Percentiles rank a stretch among this genome's conserved stretches.
Evolutionary conservation across 176 grass and related monocot species (phyloP).

Genomic region (Lolium rigidum): DNA sequence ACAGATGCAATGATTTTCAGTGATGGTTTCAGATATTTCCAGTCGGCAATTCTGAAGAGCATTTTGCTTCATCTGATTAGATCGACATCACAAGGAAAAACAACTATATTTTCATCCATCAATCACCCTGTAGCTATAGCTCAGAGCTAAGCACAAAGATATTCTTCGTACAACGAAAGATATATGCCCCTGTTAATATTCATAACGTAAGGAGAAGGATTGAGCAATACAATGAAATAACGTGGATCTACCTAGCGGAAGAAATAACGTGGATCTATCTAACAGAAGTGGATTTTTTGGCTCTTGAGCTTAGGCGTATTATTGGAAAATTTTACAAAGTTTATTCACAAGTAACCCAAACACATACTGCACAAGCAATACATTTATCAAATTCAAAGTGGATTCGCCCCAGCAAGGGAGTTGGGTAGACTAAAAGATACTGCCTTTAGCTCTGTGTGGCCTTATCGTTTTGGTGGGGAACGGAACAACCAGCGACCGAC

Average conservation of each 20-base stretch:
- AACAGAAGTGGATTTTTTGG: background rate
- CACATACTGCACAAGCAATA: too few relatives aligned
- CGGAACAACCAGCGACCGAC: too few relatives aligned
- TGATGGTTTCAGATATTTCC: background rate
- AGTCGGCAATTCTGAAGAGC: background rate
- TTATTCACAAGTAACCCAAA: background rate
- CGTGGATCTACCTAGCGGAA: background rate
- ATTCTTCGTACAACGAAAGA: background rate
- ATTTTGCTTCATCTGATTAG: slow-evolving; percentile 14
- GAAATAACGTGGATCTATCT: slow-evolving; percentile 22
- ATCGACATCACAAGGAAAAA: slow-evolving; percentile 1
- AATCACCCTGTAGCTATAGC: background rate
- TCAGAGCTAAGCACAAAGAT: background rate
- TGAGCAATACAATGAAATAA: slow-evolving; percentile 8
- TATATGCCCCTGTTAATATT: slow-evolving; percentile 11
- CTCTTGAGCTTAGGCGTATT: background rate
- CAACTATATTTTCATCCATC: background rate
- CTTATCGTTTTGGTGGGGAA: too few relatives aligned
- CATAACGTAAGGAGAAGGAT: background rate
- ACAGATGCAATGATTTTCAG: background rate
- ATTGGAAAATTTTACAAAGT: background rate
- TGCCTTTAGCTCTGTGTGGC: too few relatives aligned
- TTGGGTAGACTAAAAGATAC: too few relatives aligned
- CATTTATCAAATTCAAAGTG: too few relatives aligned
- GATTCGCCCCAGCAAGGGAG: too few relatives aligned